Conservation (phyloP, 345 rosid genomes). For the Lepidium sativum region DNA sequence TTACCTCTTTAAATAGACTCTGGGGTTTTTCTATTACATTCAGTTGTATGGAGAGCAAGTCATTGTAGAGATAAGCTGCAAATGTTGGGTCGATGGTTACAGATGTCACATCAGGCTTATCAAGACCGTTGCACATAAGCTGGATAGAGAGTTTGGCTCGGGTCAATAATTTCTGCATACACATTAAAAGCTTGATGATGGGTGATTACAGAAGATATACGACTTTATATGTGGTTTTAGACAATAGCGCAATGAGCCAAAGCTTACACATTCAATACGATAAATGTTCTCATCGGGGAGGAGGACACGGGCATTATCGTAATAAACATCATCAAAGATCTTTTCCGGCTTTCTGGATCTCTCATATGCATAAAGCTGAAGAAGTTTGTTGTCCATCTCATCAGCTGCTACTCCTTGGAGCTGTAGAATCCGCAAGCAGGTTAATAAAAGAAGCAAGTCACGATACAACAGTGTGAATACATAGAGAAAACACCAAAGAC, state of each 20-base stretch:
- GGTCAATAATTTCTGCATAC: slow-evolving; percentile 43
- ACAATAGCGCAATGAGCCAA: too few species aligned
- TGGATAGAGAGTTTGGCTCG: slow-evolving; percentile 60
- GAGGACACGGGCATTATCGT: slow-evolving; percentile 67
- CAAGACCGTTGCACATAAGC: slow-evolving; percentile 75
- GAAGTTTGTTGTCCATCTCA: slow-evolving; percentile 84
- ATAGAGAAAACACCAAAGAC: background rate
- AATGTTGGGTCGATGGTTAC: slow-evolving; percentile 71
- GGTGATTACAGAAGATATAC: too few species aligned
- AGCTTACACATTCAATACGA: slow-evolving; percentile 83
- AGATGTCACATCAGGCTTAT: slow-evolving; percentile 75
- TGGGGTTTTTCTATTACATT: slow-evolving; percentile 48
- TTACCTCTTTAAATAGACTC: slow-evolving; percentile 69
- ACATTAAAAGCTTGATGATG: background rate
- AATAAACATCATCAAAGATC: slow-evolving; percentile 55
- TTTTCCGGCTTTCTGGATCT: slow-evolving; percentile 58
- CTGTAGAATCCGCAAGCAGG: slow-evolving; percentile 30
- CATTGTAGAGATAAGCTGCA: slow-evolving; percentile 61
- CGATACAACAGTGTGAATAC: background rate
- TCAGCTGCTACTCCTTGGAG: slow-evolving; percentile 71
- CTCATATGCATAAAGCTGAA: slow-evolving; percentile 74
- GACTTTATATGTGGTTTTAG: too few species aligned
- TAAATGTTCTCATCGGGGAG: slow-evolving; percentile 77
- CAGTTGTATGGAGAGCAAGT: slow-evolving; percentile 49
- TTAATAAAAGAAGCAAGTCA: background rate